Evolutionary conservation across 2,329 filamentous ascomycete genomes (phyloP).

Genomic region (Trichoderma lentiforme): DNA sequence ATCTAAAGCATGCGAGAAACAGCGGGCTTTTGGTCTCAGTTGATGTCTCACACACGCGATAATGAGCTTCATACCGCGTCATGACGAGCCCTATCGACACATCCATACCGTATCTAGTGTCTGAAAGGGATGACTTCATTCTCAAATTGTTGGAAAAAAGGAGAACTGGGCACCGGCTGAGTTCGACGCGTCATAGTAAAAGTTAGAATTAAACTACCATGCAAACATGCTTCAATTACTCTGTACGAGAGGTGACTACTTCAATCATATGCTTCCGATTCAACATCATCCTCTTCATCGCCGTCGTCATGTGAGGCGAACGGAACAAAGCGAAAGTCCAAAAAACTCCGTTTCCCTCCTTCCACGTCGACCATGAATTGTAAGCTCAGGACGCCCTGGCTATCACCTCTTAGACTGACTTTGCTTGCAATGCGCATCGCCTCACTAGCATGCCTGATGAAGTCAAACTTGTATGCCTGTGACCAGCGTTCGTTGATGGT

Average conservation of each 20-base stretch:
- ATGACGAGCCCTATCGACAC: background rate
- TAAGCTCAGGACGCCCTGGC: constrained; percentile 84
- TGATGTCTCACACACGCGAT: constrained; percentile 15
- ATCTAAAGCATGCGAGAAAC: background rate
- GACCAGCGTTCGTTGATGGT: constrained; percentile 57
- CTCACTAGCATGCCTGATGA: constrained; percentile 79
- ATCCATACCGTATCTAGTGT: background rate
- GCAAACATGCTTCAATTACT: background rate
- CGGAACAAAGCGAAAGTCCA: constrained; percentile 81
- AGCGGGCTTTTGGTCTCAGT: constrained; percentile 1
- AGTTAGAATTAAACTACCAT: background rate
- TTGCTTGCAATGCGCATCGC: constrained; percentile 94
- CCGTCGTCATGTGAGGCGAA: constrained; percentile 59
- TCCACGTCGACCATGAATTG: constrained; percentile 96
- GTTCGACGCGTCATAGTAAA: background rate
- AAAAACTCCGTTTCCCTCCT: constrained; percentile 64
- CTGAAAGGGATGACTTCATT: background rate
- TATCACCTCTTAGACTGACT: constrained; percentile 84
- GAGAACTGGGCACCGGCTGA: background rate
- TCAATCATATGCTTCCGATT: background rate
- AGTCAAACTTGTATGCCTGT: constrained; percentile 81
- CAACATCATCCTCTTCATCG: constrained; percentile 18
- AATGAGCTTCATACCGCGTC: background rate
- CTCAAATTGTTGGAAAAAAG: background rate
- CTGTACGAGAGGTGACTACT: background rate